Conservation (phyloP, 208 protist genomes). For the Phytomonas francai region DNA sequence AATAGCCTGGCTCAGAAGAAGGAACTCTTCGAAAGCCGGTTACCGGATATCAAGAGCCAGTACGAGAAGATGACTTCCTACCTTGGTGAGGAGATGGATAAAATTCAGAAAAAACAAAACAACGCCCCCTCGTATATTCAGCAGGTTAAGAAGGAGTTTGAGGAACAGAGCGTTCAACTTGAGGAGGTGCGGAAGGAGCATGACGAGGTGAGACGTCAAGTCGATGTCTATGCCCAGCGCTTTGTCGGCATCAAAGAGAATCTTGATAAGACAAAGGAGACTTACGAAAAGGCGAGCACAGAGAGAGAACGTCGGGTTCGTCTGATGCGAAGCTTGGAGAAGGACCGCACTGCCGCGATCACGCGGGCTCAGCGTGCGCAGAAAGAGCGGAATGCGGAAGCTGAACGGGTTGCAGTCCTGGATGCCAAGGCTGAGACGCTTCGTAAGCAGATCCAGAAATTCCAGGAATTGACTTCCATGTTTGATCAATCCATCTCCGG, state of each 20-base stretch:
- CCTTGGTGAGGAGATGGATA: slow-evolving; percentile 30
- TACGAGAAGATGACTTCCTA: not conserved
- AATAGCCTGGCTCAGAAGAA: slow-evolving; percentile 24
- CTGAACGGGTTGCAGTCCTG: slow-evolving; percentile 25
- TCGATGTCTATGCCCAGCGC: slow-evolving; percentile 34
- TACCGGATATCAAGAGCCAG: not conserved
- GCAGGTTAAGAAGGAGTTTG: slow-evolving; percentile 35
- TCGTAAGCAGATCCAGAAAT: slow-evolving; percentile 34
- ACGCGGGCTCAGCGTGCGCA: slow-evolving; percentile 28
- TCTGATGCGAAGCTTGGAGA: slow-evolving; percentile 35
- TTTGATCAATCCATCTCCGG: slow-evolving; percentile 11
- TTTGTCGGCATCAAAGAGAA: slow-evolving; percentile 40
- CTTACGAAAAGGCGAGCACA: slow-evolving; percentile 42
- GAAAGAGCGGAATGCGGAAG: slow-evolving; percentile 44
- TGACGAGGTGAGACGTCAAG: slow-evolving; percentile 27
- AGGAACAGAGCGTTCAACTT: slow-evolving; percentile 21
- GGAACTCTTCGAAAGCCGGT: slow-evolving; percentile 27
- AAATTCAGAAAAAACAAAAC: slow-evolving; percentile 29
- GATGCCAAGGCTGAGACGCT: slow-evolving; percentile 34
- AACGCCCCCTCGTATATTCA: slow-evolving; percentile 23
- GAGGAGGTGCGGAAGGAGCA: slow-evolving; percentile 19
- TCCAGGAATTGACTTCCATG: slow-evolving; percentile 29
- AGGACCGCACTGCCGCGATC: slow-evolving; percentile 29
- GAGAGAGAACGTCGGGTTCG: slow-evolving; percentile 43
- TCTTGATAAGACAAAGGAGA: slow-evolving; percentile 36